Evolutionary conservation across 148 eudicot species (phyloP).

Genomic region (Talinum fruticosum): DNA sequence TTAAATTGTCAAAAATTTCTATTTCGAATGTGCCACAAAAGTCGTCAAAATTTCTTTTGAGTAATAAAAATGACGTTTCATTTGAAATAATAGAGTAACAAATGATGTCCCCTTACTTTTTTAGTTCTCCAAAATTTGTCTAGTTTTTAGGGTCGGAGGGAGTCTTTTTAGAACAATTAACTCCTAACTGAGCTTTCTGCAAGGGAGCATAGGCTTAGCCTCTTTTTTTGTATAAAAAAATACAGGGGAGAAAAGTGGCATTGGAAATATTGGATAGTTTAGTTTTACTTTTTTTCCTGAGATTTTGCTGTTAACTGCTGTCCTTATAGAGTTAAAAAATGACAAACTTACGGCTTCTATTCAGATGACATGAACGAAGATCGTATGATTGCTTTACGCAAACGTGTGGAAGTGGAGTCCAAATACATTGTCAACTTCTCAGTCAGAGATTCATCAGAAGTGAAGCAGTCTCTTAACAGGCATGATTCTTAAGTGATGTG

Average conservation of each 20-base stretch:
- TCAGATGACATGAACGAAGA: conserved; percentile 84
- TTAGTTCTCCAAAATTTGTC: too few relatives aligned
- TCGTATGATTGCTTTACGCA: conserved; percentile 77
- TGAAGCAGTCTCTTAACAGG: conserved; percentile 77
- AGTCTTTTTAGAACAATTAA: too few relatives aligned
- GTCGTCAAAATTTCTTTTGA: too few relatives aligned
- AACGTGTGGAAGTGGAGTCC: conserved; percentile 91
- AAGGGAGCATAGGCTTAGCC: neutral
- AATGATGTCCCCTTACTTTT: too few relatives aligned
- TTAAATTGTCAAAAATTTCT: too few relatives aligned
- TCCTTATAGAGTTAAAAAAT: conserved; percentile 4
- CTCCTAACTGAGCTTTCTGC: neutral
- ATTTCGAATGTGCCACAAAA: too few relatives aligned
- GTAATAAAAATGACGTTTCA: too few relatives aligned
- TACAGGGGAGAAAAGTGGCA: neutral
- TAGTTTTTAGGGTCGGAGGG: too few relatives aligned
- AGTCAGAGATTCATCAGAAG: conserved; percentile 47
- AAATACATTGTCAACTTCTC: conserved; percentile 58
- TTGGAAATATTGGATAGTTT: neutral
- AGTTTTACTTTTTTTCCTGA: neutral
- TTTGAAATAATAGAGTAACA: too few relatives aligned
- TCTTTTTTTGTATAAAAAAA: too few relatives aligned
- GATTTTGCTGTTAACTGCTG: neutral
- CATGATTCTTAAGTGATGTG: conserved; percentile 23
- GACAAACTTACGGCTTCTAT: conserved; percentile 19